Evolutionary conservation across 1,284 basidiomycete genomes (phyloP), one percentile per base, ranked within the genome.

Genomic region (Vanrija humicola): DNA sequence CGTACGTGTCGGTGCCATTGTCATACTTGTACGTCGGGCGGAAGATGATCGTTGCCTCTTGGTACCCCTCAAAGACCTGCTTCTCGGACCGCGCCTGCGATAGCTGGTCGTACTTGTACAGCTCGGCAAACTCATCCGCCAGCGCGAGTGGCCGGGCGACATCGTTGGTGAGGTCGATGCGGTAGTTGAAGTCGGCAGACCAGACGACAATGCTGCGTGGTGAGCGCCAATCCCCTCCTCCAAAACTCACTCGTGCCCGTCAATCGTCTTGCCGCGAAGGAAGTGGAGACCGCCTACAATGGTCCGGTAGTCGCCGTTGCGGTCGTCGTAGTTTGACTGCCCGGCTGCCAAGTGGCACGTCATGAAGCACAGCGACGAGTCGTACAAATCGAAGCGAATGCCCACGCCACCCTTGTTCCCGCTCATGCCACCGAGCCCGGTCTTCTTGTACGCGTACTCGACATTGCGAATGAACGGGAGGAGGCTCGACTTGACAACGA

Each of bases 381-480:
- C 92, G 66, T 88, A 83, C 64, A 90, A 88, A 43, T 97, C 88
- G 56, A 99, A 80, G 19, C 96, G 86, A 63, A 99, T 89, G 3
- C 88, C 93, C 7, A 96, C 90, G 10, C 91, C 94, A 21, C 90
- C 90, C 77, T 95, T 99, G 78, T 98, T 99, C 21, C 96, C 96
- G 6, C 90, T 92, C 84, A 98, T 92, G 15, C 96, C 96, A 54
- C 91, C 85, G 39, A 98, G 80, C 19, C 96, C 96, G 5, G 96
- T 98, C 90, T 98, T 99, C 65, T 91, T 87, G 28, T 88, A 88
- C 5, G 92, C 82, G 3, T 86, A 92, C 77, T 98, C 96, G 8
- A 98, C 91, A 57, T 89, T 88, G 45, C 91, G 84, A 49, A 98
- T 89, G 34, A 88, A 82, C 19, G 84, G 79, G 1, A 88, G 84